A percentile compares a stretch with the other conserved stretches of the same genome.
Evolutionary conservation across 176 grass and related monocot genomes (phyloP).

Genomic region (Olyra latifolia): DNA sequence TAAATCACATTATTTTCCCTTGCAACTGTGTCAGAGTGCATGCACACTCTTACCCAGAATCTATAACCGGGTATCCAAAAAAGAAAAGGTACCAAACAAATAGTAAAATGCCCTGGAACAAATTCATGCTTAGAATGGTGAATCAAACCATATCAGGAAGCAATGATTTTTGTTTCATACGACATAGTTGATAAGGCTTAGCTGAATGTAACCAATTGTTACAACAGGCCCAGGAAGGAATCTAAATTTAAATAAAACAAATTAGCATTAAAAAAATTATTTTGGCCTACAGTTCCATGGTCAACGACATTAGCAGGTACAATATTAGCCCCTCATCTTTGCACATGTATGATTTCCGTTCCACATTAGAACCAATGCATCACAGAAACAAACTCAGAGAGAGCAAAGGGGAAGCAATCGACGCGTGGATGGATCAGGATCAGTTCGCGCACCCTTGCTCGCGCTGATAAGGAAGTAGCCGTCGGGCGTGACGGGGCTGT

Average conservation of each 20-base stretch:
- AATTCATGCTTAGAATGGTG: background rate
- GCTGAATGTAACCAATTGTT: background rate
- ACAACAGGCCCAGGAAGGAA: background rate
- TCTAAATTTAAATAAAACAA: background rate
- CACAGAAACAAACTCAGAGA: background rate
- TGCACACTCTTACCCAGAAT: background rate
- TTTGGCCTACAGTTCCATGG: background rate
- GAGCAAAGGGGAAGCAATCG: background rate
- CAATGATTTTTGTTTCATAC: background rate
- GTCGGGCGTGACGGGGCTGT: constrained; percentile 67
- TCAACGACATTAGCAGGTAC: background rate
- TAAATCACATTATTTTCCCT: background rate
- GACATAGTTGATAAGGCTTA: background rate
- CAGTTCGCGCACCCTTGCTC: constrained; percentile 67
- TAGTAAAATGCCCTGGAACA: background rate
- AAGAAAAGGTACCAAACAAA: constrained; percentile 1
- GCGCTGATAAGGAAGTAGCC: constrained; percentile 96
- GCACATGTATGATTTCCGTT: background rate
- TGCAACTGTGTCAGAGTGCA: background rate
- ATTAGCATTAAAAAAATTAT: constrained; percentile 1
- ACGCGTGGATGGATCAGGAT: background rate
- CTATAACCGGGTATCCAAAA: constrained; percentile 3
- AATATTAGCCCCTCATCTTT: background rate
- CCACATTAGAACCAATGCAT: background rate
- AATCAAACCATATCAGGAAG: background rate